These are phyloP conservation scores for Phytophthora boehmeriae DNA, from an alignment of 352 stramenopile species.

Conservation along the genomic window DNA sequence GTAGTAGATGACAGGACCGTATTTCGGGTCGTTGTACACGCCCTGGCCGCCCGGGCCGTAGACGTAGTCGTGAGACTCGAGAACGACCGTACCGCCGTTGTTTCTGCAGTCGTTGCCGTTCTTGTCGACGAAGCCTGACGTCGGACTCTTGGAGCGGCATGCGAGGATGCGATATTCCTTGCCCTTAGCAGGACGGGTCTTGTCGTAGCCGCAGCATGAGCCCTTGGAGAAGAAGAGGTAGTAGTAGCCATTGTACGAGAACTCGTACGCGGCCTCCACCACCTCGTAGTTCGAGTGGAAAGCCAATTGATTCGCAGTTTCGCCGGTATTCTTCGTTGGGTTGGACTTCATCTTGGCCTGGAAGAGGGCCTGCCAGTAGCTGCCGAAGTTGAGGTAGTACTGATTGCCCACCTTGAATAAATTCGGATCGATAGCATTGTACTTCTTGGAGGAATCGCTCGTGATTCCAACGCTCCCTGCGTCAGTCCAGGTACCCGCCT, in stretches of 20 bases:
- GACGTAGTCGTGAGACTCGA: constrained; percentile 46
- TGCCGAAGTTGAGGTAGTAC: constrained; percentile 58
- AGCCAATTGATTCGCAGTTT: constrained; percentile 26
- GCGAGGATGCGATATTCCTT: constrained; percentile 58
- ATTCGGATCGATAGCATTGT: constrained; percentile 67
- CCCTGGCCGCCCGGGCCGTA: constrained; percentile 55
- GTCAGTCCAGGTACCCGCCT: constrained; percentile 45
- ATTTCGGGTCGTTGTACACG: constrained; percentile 48
- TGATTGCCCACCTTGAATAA: constrained; percentile 37
- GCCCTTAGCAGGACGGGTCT: constrained; percentile 34
- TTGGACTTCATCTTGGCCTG: constrained; percentile 34
- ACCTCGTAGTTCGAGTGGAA: constrained; percentile 45
- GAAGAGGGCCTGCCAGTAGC: constrained; percentile 47
- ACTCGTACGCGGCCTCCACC: constrained; percentile 45
- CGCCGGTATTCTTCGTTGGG: constrained; percentile 22
- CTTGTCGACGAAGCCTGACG: constrained; percentile 45
- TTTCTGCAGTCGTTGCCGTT: constrained; percentile 37
- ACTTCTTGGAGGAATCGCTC: constrained; percentile 41
- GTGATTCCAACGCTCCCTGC: constrained; percentile 37
- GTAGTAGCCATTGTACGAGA: constrained; percentile 44
- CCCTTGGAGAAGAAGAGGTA: constrained; percentile 56
- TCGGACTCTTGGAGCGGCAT: constrained; percentile 44
- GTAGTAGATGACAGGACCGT: constrained; percentile 57
- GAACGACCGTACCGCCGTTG: constrained; percentile 50
- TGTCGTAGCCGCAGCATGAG: constrained; percentile 42